Evolutionary conservation across 345 rosid species (phyloP), one percentile per base, ranked within the genome.

Genomic region (Gossypium australe): DNA sequence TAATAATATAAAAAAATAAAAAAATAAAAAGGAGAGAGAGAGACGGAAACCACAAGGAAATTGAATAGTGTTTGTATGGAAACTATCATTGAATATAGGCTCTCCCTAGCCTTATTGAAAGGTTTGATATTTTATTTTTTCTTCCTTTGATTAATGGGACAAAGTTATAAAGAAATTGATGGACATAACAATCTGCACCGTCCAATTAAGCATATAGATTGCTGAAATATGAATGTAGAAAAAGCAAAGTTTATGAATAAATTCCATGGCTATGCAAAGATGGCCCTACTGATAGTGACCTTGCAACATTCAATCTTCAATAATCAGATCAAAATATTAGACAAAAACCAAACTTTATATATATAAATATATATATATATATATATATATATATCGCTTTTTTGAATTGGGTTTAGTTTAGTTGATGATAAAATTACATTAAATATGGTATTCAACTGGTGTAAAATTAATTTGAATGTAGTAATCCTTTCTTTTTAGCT

Each of bases 31-130:
- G 41, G 41, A 34, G 7, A 34, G 41, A 78, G 25, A 2, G 72
- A 70, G 82, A 80, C 75, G 85, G 82, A 72, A 79, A 74, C 72
- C 79, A 73, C 85, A 80, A 81, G 83, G 80, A 72, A 78, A 77
- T 72, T 76, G 73, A 56, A 75, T 34, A 34, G 7, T 38, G 17
- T 24, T 62, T 79, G 44, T 75, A 76, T 74, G 77, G 84, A 76
- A 74, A 78, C 82, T 71, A 74, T 66, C 87, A 74, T 82, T 84
- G 80, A 84, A 84, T 67, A 59, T 22, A 24, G 9, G 12, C 29
- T 2, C n/a, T 13, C 12, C 41, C 7, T 34, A 34, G 41, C 49
- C 49, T 29, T 60, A 1, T 34, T 25, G 51, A 27, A 27, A 61
- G 4, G 16, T 27, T 3, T 45, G 49, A 45, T 8, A 10, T 34